Evolutionary conservation across 192 early-diverging fungal species (phyloP), one percentile per base, ranked within the genome.

Genomic region (Linnemannia schmuckeri): DNA sequence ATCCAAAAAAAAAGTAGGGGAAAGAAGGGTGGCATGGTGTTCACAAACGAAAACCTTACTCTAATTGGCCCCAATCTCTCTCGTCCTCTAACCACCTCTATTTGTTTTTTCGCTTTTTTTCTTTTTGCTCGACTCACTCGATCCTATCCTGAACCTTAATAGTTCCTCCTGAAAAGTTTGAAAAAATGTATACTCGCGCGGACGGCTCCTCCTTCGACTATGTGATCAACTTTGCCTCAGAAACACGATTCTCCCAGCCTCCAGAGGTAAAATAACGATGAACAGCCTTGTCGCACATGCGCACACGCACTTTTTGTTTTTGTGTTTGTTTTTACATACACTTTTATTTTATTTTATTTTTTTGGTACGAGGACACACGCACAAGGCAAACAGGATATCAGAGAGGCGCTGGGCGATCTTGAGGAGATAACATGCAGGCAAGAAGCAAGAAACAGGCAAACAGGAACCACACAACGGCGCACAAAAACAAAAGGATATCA

Each of bases 181-280:
- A 95, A 81, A 92, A 93, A 74, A 93, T 92, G 38, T 98, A 95
- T 87, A 90, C 92, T 10, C 88, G 90, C 24, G 92, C 92, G 40
- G 94, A 96, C 74, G 93, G 91, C 8, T 81, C 82, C 4, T 82
- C 89, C 47, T 99, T 95, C 89, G 97, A 99, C 89, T 97, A 95
- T 76, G 98, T 99, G 9, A 95, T 99, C 91, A 97, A 99, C 88
- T 92, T 96, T 82, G 97, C 97, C 18, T 93, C 94, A 22, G 97
- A 99, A 82, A 96, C 94, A 72, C 97, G 97, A 81, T 98, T 97
- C 88, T 96, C 96, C 0, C 97, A 97, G 83, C 83, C 93, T 0
- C 91, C 94, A 40, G 93, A 93, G 75, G 97, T 96, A 82, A 89
- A 66, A 66, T 30, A 13, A 8, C 27, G 9, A 10, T 33, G 13